Evolutionary conservation across 441 rosid species (phyloP).

Genomic region (Pelargonium fulgidum): DNA sequence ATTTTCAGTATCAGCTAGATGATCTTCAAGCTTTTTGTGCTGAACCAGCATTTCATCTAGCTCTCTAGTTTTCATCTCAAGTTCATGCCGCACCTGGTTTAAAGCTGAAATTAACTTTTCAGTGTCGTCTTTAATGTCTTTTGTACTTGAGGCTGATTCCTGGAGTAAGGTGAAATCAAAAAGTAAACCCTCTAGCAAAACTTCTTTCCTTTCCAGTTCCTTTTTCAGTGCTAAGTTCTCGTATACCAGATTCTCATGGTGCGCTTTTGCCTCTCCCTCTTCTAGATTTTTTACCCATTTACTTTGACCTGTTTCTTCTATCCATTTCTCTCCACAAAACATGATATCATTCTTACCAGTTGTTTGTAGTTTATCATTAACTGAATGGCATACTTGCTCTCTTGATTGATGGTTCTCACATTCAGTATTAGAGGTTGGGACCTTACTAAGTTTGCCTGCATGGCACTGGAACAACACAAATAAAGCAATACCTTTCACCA

Average conservation of each 20-base stretch:
- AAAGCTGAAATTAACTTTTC: conserved; percentile 46
- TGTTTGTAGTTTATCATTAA: conserved; percentile 17
- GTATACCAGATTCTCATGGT: conserved; percentile 28
- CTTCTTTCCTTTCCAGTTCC: conserved; percentile 74
- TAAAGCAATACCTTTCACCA: conserved; percentile 51
- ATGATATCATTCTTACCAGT: conserved; percentile 20
- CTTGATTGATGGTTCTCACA: conserved; percentile 18
- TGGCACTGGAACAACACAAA: conserved; percentile 48
- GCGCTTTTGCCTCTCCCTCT: conserved; percentile 27
- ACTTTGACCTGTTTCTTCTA: conserved; percentile 23
- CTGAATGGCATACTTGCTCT: conserved; percentile 24
- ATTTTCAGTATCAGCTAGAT: conserved; percentile 43
- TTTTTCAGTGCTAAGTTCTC: conserved; percentile 58
- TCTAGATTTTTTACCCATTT: conserved; percentile 27
- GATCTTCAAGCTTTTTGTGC: conserved; percentile 45
- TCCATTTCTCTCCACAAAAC: conserved; percentile 22
- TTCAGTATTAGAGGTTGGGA: conserved; percentile 28
- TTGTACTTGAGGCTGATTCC: conserved; percentile 67
- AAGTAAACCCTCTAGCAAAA: conserved; percentile 72
- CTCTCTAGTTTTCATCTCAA: conserved; percentile 59
- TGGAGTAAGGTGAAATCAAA: conserved; percentile 88
- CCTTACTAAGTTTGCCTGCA: conserved; percentile 32
- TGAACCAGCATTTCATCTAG: conserved; percentile 49
- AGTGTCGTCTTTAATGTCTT: conserved; percentile 66
- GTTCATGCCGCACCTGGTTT: conserved; percentile 49